Evolutionary conservation across 192 early-diverging fungal genomes (phyloP), one percentile per base, ranked within the genome.

Genomic region (Jimgerdemannia lactiflua): DNA sequence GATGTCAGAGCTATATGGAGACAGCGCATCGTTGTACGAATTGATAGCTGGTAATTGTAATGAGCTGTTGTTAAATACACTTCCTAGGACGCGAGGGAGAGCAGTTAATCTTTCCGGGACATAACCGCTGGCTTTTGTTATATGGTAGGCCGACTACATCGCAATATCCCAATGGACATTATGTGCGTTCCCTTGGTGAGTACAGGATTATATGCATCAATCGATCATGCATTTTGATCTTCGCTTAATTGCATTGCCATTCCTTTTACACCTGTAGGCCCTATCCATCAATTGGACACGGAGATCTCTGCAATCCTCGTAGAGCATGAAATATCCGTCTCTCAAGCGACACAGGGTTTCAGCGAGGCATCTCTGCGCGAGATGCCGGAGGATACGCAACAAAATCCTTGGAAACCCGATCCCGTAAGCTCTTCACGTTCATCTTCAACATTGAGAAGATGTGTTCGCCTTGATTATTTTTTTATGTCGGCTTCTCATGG

Each of bases 151-250:
- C 89, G 4, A 79, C 79, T 39, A 86, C 88, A 79, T 90, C 90
- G 17, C 88, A 89, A 80, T 92, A 94, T 74, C 93, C 93, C 14
- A 89, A 91, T 44, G 93, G 93, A 65, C 93, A 94, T 79, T 94
- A 89, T 78, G 87, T 94, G 49, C 85, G 90, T 19, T 83, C 86
- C 18, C 82, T 94, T 43, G 80, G 79, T 81, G 70, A 70, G 63
- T 44, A 43, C 42, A 18, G n/a, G 64, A 29, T 43, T 63, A 20
- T 17, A 74, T 19, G 49, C 64, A 44, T 65, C 11, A 14, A 75
- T 2, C 6, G 49, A 59, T 59, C 14, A 59, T 59, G 49, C 29
- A 29, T 29, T 29, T 29, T 29, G 29, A 29, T 29, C 14, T 65
- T 65, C 1, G 64, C 14, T 14, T 65, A 14, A 18, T 65, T 65